Conservation (phyloP, 2,329 filamentous ascomycete species). For the Mycosphaerella sp. region DNA sequence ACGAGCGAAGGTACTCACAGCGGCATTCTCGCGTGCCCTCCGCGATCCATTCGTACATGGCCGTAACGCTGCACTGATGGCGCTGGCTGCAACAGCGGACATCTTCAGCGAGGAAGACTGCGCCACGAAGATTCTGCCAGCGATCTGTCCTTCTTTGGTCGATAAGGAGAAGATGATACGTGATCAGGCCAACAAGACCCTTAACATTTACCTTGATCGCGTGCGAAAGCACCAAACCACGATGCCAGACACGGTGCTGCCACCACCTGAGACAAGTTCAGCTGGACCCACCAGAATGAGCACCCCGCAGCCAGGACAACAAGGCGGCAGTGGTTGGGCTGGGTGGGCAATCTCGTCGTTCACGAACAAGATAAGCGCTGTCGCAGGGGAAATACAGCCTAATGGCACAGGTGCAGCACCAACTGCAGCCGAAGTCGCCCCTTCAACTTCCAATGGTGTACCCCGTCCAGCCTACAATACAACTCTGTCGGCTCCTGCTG, state of each 20-base stretch:
- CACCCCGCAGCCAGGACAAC: slow-evolving; percentile 58
- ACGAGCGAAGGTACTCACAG: slow-evolving; percentile 82
- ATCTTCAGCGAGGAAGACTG: slow-evolving; percentile 86
- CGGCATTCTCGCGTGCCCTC: slow-evolving; percentile 82
- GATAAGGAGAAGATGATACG: slow-evolving; percentile 95
- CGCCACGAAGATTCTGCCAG: slow-evolving; percentile 74
- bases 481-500: slow-evolving; percentile 26
- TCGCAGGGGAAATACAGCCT: slow-evolving; percentile 77
- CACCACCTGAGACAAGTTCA: slow-evolving; percentile 52
- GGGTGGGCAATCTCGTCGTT: slow-evolving; percentile 99
- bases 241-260: slow-evolving; percentile 75
- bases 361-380: slow-evolving; percentile 83
- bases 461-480: slow-evolving; percentile 26
- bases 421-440: slow-evolving; percentile 35
- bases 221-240: slow-evolving; percentile 70
- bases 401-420: slow-evolving; percentile 38
- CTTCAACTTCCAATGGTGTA: slow-evolving; percentile 41
- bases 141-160: slow-evolving; percentile 74
- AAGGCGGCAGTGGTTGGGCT: slow-evolving; percentile 62
- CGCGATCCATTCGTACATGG: slow-evolving; percentile 94
- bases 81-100: slow-evolving; percentile 77
- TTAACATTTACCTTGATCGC: slow-evolving; percentile 78
- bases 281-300: slow-evolving; percentile 60
- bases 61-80: slow-evolving; percentile 80
- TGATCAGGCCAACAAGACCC: slow-evolving; percentile 81